Evolutionary conservation across 257 asterid genomes (phyloP), one percentile per base, ranked within the genome.

Genomic region (Penstemon newberryi): DNA sequence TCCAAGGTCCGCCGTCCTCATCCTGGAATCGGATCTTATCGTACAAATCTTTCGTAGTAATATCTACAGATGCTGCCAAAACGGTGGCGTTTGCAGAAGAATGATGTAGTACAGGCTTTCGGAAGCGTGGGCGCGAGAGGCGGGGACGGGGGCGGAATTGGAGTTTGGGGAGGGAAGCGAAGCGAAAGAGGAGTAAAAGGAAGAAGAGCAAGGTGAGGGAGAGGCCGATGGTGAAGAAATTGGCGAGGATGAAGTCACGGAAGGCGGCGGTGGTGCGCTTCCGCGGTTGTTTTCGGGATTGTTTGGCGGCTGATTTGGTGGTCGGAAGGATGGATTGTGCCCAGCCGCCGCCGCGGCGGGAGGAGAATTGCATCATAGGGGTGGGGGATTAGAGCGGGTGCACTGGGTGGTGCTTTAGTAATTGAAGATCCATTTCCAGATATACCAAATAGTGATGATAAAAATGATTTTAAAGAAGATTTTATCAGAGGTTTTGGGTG

Each of bases 1-100:
- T 94, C 99, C 99, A 94, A 61, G 96, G 77, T 2, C 99, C 97
- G 4, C 99, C 99, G 51, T 94, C 99, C 83, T 85, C 93, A 64
- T 94, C 99, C 83, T 63, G 13, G 77, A 94, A 94, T 82, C 83
- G 83, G 78, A 91, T 91, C 92, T 83, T 94, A 73, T 94, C 99
- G 41, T 94, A 94, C 70, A 94, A 78, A 12, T 69, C 86, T 57
- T 94, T 94, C 7, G 99, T 94, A 0, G 96, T 91, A 6, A 94
- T 79, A 74, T 94, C 99, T 3, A 91, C 99, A 5, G 75, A 73
- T 25, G 96, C 91, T 0, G 82, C 88, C 70, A 83, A 74, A 59
- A 78, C 77, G 66, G 78, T 82, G 52, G 79, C 86, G 75, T 85
- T 79, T 0, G 85, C 33, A 25, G 33, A 78, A 2, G 88, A 80